Evolutionary conservation across 306 rosid genomes (phyloP).

Genomic region (Pyrus betulifolia): DNA sequence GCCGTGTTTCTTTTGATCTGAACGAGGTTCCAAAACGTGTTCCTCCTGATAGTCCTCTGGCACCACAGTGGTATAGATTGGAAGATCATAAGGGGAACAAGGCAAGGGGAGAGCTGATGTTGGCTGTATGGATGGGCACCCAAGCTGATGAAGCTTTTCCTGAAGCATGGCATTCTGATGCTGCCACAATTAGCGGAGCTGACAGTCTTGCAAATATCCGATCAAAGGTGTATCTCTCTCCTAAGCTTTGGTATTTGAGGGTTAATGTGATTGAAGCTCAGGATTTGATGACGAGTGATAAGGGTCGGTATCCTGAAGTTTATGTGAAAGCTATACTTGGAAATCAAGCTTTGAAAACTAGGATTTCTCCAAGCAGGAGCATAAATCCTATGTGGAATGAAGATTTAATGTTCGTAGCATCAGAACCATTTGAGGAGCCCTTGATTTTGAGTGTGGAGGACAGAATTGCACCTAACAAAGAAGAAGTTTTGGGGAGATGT

Average conservation of each 20-base stretch:
- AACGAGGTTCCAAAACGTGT: constrained; percentile 86
- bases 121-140: constrained; percentile 99
- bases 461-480: constrained; percentile 80
- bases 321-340: constrained; percentile 78
- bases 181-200: constrained; percentile 75
- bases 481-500: constrained; percentile 71
- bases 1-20: constrained; percentile 67
- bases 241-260: constrained; percentile 97
- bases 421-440: constrained; percentile 88
- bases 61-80: constrained; percentile 92
- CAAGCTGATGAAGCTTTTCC: constrained; percentile 98
- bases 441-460: constrained; percentile 85
- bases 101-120: constrained; percentile 85
- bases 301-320: constrained; percentile 84
- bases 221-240: constrained; percentile 90
- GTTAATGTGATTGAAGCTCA: constrained; percentile 96
- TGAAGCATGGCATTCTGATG: constrained; percentile 97
- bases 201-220: constrained; percentile 86
- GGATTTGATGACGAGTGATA: constrained; percentile 65
- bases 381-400: constrained; percentile 98
- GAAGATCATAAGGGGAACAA: constrained; percentile 64
- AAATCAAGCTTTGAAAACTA: constrained; percentile 67
- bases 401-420: constrained; percentile 91
- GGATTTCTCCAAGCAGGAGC: constrained; percentile 60
- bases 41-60: constrained; percentile 92